These are phyloP conservation scores for Dioszegia crocea DNA, from an alignment of 768 basidiomycete genomes.

Conservation along the genomic window DNA sequence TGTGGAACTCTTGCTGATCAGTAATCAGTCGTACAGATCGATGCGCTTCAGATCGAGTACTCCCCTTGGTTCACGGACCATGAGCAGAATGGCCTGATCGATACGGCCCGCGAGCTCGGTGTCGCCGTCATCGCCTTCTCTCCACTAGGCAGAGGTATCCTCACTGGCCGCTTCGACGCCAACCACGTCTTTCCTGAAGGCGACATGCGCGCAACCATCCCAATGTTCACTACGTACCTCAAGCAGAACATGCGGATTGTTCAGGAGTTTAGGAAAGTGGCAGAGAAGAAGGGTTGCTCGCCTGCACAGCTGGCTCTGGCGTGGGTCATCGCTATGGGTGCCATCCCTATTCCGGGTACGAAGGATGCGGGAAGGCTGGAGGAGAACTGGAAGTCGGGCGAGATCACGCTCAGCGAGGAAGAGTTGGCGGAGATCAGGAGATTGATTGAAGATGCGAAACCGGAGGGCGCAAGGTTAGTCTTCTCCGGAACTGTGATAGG, in stretches of 20 bases:
- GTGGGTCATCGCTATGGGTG: constrained; percentile 47
- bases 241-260: constrained; percentile 49
- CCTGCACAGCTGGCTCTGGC: constrained; percentile 50
- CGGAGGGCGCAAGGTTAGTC: constrained; percentile 16
- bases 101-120: constrained; percentile 52
- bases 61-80: constrained; percentile 45
- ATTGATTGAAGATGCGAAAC: constrained; percentile 42
- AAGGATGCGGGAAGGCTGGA: constrained; percentile 29
- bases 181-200: constrained; percentile 32
- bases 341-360: constrained; percentile 46
- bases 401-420: constrained; percentile 35
- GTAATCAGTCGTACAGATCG: constrained; percentile 37
- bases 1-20: too few relatives aligned
- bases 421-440: constrained; percentile 39
- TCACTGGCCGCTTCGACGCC: constrained; percentile 32
- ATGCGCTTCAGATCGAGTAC: constrained; percentile 46
- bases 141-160: constrained; percentile 51
- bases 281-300: constrained; percentile 44
- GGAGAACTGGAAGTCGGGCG: constrained; percentile 40
- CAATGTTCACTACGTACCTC: constrained; percentile 48
- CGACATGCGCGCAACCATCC: constrained; percentile 43
- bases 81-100: constrained; percentile 41
- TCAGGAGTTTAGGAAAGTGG: constrained; percentile 48
- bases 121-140: constrained; percentile 53
- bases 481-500: too few relatives aligned